These are phyloP conservation scores for Chlamydomonas eustigma DNA, from an alignment of 139 green algal species.

Conservation along the genomic window DNA sequence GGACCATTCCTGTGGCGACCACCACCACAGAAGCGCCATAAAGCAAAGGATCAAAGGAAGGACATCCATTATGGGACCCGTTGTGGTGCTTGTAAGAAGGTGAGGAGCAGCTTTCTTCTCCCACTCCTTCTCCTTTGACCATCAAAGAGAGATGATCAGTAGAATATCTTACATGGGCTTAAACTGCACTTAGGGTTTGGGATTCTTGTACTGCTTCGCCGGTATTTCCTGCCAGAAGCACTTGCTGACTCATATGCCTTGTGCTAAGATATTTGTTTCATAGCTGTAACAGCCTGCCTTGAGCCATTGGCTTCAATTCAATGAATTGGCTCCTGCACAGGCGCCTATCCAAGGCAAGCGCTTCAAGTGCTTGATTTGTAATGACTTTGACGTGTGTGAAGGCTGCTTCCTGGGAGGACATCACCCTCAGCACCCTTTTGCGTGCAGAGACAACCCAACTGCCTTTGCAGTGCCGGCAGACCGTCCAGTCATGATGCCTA, in stretches of 20 bases:
- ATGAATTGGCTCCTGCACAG: background rate
- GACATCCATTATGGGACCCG: constrained; percentile 29
- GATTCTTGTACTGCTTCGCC: no score
- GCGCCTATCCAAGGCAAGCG: constrained; percentile 39
- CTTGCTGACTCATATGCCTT: background rate
- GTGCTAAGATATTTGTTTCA: background rate
- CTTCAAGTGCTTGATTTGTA: constrained; percentile 49
- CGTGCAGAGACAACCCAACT: constrained; percentile 29
- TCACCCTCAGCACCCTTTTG: constrained; percentile 44
- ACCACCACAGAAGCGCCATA: constrained; percentile 17
- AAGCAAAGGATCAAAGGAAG: background rate
- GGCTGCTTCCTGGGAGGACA: constrained; percentile 39
- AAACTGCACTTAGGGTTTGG: no score
- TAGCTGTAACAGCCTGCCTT: background rate
- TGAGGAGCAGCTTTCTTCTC: background rate
- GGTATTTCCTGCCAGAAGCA: no score
- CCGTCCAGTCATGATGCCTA: constrained; percentile 16
- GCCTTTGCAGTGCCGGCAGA: constrained; percentile 17
- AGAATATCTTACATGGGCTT: no score
- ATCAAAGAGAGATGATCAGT: no score
- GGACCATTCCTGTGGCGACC: constrained; percentile 55
- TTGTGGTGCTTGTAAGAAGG: constrained; percentile 36
- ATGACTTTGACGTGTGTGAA: constrained; percentile 42
- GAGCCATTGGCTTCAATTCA: background rate
- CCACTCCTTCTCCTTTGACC: background rate